phyloP scores from a whole-genome alignment of 805 yeast genomes.

The Cyberlindnera suaveolens region DNA sequence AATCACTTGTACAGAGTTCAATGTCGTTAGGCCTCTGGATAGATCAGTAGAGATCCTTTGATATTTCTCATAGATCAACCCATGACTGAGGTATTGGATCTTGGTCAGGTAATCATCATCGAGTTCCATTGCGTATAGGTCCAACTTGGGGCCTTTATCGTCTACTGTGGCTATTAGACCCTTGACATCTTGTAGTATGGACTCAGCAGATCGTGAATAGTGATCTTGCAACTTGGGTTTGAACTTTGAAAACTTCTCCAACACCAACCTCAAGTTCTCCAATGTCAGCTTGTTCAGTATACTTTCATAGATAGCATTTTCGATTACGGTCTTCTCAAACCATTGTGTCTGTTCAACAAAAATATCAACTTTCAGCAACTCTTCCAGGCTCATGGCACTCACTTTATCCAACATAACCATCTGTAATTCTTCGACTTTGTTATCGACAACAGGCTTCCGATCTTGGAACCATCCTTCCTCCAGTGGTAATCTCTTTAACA shows the following conservation, averaged over 20 bases:
- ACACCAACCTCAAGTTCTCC: conserved; percentile 7
- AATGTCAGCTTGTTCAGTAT: conserved; percentile 2
- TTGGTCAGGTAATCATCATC: conserved; percentile 11
- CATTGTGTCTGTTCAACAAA: conserved; percentile 2
- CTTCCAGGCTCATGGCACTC: conserved; percentile 2
- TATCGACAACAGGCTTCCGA: conserved; percentile 4
- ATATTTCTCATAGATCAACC: conserved; percentile 10
- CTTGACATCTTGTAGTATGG: background rate
- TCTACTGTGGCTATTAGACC: conserved; percentile 1
- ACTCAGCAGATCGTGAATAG: conserved; percentile 1
- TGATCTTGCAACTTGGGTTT: background rate
- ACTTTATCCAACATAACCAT: conserved; percentile 7
- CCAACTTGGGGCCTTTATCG: conserved; percentile 6
- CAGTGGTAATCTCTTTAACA: conserved; percentile 4
- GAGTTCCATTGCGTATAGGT: conserved; percentile 9
- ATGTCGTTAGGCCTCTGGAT: background rate
- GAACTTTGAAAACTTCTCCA: conserved; percentile 6
- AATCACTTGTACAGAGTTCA: conserved; percentile 1
- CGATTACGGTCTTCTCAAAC: conserved; percentile 5
- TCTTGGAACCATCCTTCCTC: conserved; percentile 9
- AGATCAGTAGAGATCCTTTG: conserved; percentile 7
- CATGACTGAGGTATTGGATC: conserved; percentile 14
- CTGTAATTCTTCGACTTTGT: conserved; percentile 10
- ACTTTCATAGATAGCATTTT: conserved; percentile 2
- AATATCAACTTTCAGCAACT: conserved; percentile 5